A percentile compares a stretch with the other conserved stretches of the same genome.
These are phyloP conservation scores for Eutrema heterophyllum DNA, from an alignment of 345 rosid genomes.

Conservation along the genomic window DNA sequence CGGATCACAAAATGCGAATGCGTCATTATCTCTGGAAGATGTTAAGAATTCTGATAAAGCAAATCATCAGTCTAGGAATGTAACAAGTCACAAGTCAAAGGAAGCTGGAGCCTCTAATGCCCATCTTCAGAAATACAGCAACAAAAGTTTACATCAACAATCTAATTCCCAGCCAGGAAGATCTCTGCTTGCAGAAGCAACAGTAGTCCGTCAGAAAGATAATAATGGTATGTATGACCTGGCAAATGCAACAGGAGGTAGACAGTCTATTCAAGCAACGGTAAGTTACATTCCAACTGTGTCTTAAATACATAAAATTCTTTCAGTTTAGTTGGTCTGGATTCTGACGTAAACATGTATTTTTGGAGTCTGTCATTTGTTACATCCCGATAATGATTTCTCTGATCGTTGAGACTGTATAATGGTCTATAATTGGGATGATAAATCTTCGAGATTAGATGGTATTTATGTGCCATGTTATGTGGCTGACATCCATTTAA, in stretches of 20 bases:
- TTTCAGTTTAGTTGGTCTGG: not conserved
- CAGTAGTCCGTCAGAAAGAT: constrained; percentile 43
- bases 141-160: constrained; percentile 42
- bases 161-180: constrained; percentile 49
- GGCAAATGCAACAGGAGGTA: constrained; percentile 61
- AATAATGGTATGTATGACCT: constrained; percentile 47
- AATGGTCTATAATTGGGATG: not conserved
- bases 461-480: not conserved
- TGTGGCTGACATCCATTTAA: not conserved
- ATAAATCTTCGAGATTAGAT: not conserved
- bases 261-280: constrained; percentile 37
- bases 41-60: constrained; percentile 48
- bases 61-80: constrained; percentile 40
- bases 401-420: not conserved
- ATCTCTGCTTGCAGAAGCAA: constrained; percentile 22
- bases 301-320: not conserved
- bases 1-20: constrained; percentile 43
- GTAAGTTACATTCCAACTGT: constrained; percentile 43
- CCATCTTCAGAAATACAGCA: constrained; percentile 45
- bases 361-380: not conserved
- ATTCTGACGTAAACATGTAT: not conserved
- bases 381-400: not conserved
- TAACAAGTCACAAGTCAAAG: constrained; percentile 45
- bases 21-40: constrained; percentile 36
- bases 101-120: constrained; percentile 45